Conservation (phyloP, 1,284 basidiomycete genomes). For the Ceratobasidium sp. region DNA sequence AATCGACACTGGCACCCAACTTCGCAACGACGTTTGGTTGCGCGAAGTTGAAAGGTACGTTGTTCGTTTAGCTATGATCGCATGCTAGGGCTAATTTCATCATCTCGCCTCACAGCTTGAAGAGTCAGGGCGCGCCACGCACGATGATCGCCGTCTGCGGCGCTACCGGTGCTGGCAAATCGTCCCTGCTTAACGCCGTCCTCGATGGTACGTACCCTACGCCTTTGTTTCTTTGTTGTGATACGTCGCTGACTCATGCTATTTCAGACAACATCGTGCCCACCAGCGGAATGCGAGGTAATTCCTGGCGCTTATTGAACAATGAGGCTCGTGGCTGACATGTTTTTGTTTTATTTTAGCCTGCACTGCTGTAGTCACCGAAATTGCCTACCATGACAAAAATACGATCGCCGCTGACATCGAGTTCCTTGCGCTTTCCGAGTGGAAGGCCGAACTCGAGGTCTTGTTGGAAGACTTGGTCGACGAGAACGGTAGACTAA, state of each 20-base stretch:
- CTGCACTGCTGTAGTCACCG: constrained; percentile 76
- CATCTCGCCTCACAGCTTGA: constrained; percentile 58
- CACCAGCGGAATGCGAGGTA: constrained; percentile 73
- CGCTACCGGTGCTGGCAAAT: constrained; percentile 73
- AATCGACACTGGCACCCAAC: constrained; percentile 67
- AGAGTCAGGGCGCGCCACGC: constrained; percentile 65
- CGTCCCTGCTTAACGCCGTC: constrained; percentile 70
- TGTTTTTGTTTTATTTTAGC: constrained; percentile 55
- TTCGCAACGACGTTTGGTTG: constrained; percentile 71
- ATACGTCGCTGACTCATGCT: constrained; percentile 34
- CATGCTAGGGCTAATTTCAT: constrained; percentile 2
- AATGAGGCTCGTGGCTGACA: not conserved
- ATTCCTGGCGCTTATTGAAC: constrained; percentile 47
- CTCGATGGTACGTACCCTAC: constrained; percentile 63
- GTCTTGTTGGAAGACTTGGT: constrained; percentile 69
- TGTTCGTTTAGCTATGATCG: not conserved
- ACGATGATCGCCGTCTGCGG: constrained; percentile 74
- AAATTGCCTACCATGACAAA: constrained; percentile 67
- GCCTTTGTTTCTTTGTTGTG: not conserved
- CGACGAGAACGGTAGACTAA: constrained; percentile 70
- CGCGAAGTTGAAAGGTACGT: constrained; percentile 67
- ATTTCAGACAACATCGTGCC: constrained; percentile 70
- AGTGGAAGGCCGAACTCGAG: constrained; percentile 70
- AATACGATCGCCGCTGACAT: constrained; percentile 70
- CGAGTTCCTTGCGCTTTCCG: constrained; percentile 67